Base-by-base conservation (phyloP, 2,329 filamentous ascomycete species). In the Neonectria punicea region DNA sequence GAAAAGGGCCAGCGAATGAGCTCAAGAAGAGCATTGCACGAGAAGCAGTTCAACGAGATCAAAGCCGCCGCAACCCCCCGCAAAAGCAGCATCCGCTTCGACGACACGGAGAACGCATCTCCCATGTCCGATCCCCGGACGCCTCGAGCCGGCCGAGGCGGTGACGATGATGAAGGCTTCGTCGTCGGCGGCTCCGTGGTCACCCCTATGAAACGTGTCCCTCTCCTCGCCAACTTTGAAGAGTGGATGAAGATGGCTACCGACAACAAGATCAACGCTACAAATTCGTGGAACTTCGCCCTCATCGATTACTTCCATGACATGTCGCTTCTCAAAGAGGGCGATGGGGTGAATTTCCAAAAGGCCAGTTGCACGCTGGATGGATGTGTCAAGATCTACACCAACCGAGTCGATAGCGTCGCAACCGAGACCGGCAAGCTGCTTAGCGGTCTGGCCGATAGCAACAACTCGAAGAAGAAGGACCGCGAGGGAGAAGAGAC, bases 191-290 rank as follows among this genome's bases (percentile, higher is more conserved):
- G 92, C 34, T 89, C 85, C 68, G 93, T 92, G 41, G 92, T 97
- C 58, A 98, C 96, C 65, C 96, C 95, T 58, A 95, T 97, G 91
- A 97, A 97, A 86, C 92, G 94, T 66, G 93, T 97, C 30, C 96
- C 96, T 1, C 92, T 99, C 73, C 85, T 99, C 59, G 96, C 96
- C 75, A 99, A 99, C 81, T 99, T 98, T 74, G 96, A 99, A 79
- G 96, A 99, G 79, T 98, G 95, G 96, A 98, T 99, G 94, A 99
- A 98, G 86, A 97, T 99, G 94, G 96, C 96, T 2, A 98, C 96
- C 16, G 96, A 99, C 83, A 99, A 99, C 83, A 96, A 96, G 81
- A 99, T 99, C 85, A 99, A 98, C 78, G 95, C 96, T 53, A 90
- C 92, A 65, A 99, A 99, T 80, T 98, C 94, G 32, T 99, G 96